phyloP scores from a whole-genome alignment of 2,329 filamentous ascomycete species.

The Aureobasidium sp. region DNA sequence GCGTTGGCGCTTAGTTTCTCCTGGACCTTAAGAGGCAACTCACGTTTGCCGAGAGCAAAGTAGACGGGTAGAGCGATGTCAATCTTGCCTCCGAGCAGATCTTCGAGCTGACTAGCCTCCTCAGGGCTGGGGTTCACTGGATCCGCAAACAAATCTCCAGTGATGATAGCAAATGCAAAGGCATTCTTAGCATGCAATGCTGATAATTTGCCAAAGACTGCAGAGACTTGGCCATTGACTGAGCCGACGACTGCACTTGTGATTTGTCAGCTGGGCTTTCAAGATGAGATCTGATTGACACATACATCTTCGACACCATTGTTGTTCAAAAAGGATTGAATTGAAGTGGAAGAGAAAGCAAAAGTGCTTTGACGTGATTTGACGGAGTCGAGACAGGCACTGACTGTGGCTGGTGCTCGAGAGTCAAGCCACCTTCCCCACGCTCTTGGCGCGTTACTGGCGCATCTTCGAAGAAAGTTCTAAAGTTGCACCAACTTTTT shows the following conservation, averaged over 20 bases:
- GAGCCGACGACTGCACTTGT: constrained; percentile 71
- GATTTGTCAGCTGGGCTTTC: not conserved
- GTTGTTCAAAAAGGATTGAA: not conserved
- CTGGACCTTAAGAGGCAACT: constrained; percentile 63
- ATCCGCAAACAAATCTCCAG: constrained; percentile 70
- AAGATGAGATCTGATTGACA: not conserved
- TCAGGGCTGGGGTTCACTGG: constrained; percentile 37
- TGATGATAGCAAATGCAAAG: constrained; percentile 77
- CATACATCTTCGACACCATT: constrained; percentile 51
- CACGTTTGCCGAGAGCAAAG: constrained; percentile 68
- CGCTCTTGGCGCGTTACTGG: not conserved
- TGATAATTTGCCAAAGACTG: constrained; percentile 71
- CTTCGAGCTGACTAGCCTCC: constrained; percentile 46
- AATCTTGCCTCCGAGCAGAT: constrained; percentile 65
- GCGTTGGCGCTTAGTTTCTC: constrained; percentile 64
- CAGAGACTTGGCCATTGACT: constrained; percentile 67
- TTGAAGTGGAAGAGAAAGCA: not conserved
- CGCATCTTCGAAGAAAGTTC: not conserved
- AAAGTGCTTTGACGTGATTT: not conserved
- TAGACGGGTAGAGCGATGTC: constrained; percentile 75
- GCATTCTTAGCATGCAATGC: constrained; percentile 77
- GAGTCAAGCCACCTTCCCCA: not conserved
- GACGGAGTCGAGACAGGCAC: not conserved
- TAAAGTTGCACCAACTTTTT: constrained; percentile 6
- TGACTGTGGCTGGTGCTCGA: not conserved